phyloP scores from a whole-genome alignment of 495 filamentous ascomycete species.

The Trypethelium eluteriae region DNA sequence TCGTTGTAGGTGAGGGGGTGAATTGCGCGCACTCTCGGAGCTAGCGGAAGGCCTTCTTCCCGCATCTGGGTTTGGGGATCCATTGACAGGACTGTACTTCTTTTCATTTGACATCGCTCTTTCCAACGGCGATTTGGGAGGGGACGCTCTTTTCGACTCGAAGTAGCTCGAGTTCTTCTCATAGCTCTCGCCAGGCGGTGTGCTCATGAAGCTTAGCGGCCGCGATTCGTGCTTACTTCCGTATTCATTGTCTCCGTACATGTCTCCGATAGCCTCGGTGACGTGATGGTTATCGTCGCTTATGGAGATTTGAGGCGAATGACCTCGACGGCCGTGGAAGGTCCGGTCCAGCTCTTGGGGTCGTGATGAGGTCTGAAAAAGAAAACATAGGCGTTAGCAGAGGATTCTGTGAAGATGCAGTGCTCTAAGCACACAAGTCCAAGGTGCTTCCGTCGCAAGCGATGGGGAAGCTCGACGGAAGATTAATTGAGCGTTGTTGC shows the following conservation, averaged over 20 bases:
- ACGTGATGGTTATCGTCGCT: conserved; percentile 89
- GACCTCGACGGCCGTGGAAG: conserved; percentile 46
- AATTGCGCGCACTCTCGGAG: conserved; percentile 45
- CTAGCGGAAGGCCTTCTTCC: conserved; percentile 42
- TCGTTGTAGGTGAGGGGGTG: conserved; percentile 51
- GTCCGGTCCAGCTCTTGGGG: conserved; percentile 35
- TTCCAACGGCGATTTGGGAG: conserved; percentile 24
- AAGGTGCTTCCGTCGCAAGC: background rate
- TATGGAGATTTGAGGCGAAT: conserved; percentile 60
- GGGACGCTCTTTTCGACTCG: conserved; percentile 26
- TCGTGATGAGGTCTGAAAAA: conserved; percentile 30
- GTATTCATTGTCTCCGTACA: conserved; percentile 83
- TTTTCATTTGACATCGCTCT: conserved; percentile 25
- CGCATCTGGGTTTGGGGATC: conserved; percentile 23
- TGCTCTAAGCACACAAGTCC: background rate
- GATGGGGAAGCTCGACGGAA: background rate
- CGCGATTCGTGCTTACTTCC: conserved; percentile 42
- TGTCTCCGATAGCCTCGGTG: conserved; percentile 91
- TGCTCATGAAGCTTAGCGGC: conserved; percentile 57
- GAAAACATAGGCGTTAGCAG: background rate
- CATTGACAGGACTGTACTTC: conserved; percentile 17
- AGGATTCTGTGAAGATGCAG: background rate
- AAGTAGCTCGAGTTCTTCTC: conserved; percentile 37
- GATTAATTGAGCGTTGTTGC: background rate
- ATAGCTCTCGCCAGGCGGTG: conserved; percentile 40